Conservation (phyloP, 768 basidiomycete genomes). For the Agaricus subrufescens region DNA sequence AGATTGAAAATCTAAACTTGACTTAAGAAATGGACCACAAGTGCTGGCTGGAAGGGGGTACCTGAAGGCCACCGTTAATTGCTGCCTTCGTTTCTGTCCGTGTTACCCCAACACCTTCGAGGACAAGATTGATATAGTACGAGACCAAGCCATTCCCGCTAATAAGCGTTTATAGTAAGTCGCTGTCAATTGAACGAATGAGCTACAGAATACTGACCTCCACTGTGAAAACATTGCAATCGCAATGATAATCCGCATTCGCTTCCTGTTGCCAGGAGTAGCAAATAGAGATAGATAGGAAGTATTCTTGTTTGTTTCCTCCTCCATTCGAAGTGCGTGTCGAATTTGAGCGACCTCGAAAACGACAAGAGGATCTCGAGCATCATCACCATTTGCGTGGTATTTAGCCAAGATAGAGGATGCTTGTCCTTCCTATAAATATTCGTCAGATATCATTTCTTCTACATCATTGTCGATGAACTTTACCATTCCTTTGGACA, state of each 20-base stretch:
- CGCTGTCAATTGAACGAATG: not conserved
- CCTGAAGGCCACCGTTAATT: slow-evolving; percentile 63
- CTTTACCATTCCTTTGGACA: slow-evolving; percentile 54
- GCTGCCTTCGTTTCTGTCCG: slow-evolving; percentile 45
- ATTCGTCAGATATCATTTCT: not conserved
- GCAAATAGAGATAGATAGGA: slow-evolving; percentile 50
- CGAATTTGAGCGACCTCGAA: slow-evolving; percentile 65
- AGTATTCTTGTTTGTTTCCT: slow-evolving; percentile 42
- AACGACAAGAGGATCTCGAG: slow-evolving; percentile 53
- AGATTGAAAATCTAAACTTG: slow-evolving; percentile 55
- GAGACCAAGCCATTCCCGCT: slow-evolving; percentile 69
- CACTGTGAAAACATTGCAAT: slow-evolving; percentile 73
- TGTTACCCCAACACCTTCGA: slow-evolving; percentile 60
- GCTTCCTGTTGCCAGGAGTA: slow-evolving; percentile 63
- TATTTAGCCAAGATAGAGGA: slow-evolving; percentile 60
- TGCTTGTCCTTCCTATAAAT: slow-evolving; percentile 49
- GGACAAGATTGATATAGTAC: slow-evolving; percentile 67
- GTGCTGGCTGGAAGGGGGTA: slow-evolving; percentile 13
- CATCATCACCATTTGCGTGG: slow-evolving; percentile 60
- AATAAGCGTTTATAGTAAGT: slow-evolving; percentile 1
- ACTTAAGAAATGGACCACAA: not conserved
- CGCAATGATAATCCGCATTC: slow-evolving; percentile 63
- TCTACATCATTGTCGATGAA: not conserved
- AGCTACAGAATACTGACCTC: slow-evolving; percentile 38
- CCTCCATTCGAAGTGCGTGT: slow-evolving; percentile 61